phyloP scores from a whole-genome alignment of 2,329 filamentous ascomycete genomes.

The Penicillium crustosum region DNA sequence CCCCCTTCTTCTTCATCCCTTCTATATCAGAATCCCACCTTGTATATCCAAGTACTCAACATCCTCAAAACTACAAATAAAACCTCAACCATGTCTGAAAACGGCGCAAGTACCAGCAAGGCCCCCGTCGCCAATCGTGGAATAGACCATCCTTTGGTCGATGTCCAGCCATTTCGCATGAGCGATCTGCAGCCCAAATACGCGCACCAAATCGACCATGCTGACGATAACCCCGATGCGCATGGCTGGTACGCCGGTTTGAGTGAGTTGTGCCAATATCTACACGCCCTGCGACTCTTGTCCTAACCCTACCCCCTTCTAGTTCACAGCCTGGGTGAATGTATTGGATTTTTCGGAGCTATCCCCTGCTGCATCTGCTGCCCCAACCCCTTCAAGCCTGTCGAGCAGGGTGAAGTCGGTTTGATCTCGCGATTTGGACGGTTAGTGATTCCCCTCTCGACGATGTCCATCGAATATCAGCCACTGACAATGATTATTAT shows the following conservation, averaged over 20 bases:
- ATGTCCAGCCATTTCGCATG: slow-evolving; percentile 74
- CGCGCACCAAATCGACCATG: slow-evolving; percentile 62
- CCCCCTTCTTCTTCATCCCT: neutral
- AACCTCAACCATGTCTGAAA: slow-evolving; percentile 30
- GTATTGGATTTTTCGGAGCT: slow-evolving; percentile 77
- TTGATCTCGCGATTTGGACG: slow-evolving; percentile 91
- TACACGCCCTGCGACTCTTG: neutral
- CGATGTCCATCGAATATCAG: neutral
- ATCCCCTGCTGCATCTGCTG: slow-evolving; percentile 88
- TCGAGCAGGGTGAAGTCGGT: slow-evolving; percentile 90
- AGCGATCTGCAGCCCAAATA: slow-evolving; percentile 85
- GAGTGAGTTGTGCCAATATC: slow-evolving; percentile 56
- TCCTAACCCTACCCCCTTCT: slow-evolving; percentile 8
- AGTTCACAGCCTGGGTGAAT: slow-evolving; percentile 72
- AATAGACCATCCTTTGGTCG: slow-evolving; percentile 53
- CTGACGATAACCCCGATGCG: slow-evolving; percentile 64
- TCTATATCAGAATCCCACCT: neutral
- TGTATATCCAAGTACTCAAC: neutral
- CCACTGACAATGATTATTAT: slow-evolving; percentile 3
- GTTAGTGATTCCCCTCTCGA: slow-evolving; percentile 23
- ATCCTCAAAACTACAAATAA: neutral
- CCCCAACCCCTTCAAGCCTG: slow-evolving; percentile 93
- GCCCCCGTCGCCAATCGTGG: slow-evolving; percentile 26
- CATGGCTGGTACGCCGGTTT: slow-evolving; percentile 89
- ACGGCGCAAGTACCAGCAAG: slow-evolving; percentile 36